These are phyloP conservation scores for Cutaneotrichosporon sp. DNA, from an alignment of 1,284 basidiomycete genomes.

Conservation along the genomic window DNA sequence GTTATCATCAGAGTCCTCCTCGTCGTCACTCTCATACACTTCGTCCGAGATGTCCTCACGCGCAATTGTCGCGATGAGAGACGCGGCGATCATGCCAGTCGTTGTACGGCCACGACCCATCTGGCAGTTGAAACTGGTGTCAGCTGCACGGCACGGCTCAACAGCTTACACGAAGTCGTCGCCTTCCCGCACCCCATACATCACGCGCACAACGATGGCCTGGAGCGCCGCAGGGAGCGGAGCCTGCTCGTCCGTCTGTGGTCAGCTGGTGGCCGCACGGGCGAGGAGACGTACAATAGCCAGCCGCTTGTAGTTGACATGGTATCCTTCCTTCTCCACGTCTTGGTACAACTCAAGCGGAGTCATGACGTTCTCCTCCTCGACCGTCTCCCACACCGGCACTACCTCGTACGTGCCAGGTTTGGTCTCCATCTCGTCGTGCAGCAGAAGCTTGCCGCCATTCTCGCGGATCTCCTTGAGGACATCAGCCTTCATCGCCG, in stretches of 20 bases:
- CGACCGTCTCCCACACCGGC: slow-evolving; percentile 78
- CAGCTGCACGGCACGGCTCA: too few relatives aligned
- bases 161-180: slow-evolving; percentile 68
- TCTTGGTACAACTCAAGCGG: slow-evolving; percentile 59
- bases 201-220: slow-evolving; percentile 69
- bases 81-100: slow-evolving; percentile 88
- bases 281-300: slow-evolving; percentile 62
- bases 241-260: slow-evolving; percentile 89
- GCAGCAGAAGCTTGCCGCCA: slow-evolving; percentile 79
- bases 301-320: slow-evolving; percentile 80
- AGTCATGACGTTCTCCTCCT: slow-evolving; percentile 84
- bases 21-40: slow-evolving; percentile 24
- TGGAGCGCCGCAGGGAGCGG: slow-evolving; percentile 80
- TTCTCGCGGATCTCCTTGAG: slow-evolving; percentile 69
- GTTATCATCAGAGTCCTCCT: slow-evolving; percentile 31
- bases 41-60: slow-evolving; percentile 35
- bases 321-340: slow-evolving; percentile 63
- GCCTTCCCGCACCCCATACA: slow-evolving; percentile 57
- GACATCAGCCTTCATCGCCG: slow-evolving; percentile 82
- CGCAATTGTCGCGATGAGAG: slow-evolving; percentile 74
- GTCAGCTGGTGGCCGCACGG: not conserved
- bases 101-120: slow-evolving; percentile 58
- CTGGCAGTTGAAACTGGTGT: slow-evolving; percentile 48
- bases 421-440: slow-evolving; percentile 92
- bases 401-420: slow-evolving; percentile 84